These are phyloP conservation scores for Hebeloma cylindrosporum DNA, from an alignment of 768 basidiomycete genomes.

Conservation along the genomic window DNA sequence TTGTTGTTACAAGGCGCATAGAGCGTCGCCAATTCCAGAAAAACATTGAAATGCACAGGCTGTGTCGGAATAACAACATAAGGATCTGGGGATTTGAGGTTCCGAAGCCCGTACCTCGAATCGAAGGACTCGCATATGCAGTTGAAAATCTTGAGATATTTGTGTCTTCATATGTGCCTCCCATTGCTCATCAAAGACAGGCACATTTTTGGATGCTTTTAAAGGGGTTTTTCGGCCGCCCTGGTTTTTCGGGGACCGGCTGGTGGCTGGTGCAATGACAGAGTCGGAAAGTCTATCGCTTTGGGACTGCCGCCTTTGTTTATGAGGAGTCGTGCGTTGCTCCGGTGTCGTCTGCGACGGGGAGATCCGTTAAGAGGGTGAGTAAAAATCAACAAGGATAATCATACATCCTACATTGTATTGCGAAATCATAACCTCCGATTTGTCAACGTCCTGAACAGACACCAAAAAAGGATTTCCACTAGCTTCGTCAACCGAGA, in stretches of 20 bases:
- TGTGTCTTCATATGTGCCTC: conserved; percentile 38
- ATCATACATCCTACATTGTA: too few species aligned
- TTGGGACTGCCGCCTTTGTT: too few species aligned
- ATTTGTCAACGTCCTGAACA: too few species aligned
- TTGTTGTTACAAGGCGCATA: conserved; percentile 29
- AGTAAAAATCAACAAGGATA: too few species aligned
- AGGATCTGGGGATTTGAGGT: not conserved
- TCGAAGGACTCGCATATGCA: conserved; percentile 59
- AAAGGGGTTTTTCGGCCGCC: conserved; percentile 3
- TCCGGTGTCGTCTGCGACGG: too few species aligned
- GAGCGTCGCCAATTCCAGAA: conserved; percentile 42
- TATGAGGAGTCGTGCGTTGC: too few species aligned
- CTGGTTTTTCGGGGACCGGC: too few species aligned
- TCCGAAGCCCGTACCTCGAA: conserved; percentile 51
- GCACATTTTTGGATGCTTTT: conserved; percentile 14
- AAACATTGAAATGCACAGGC: conserved; percentile 60
- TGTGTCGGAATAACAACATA: too few species aligned
- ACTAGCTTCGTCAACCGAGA: not conserved
- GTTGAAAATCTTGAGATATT: conserved; percentile 43
- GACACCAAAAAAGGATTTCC: not conserved
- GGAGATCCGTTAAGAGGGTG: too few species aligned
- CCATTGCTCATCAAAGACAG: conserved; percentile 40
- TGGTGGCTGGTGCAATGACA: too few species aligned
- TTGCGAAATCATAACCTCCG: too few species aligned
- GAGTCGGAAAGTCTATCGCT: too few species aligned